Base-by-base conservation (phyloP, 2,329 filamentous ascomycete species). In the Xylaria sp. region DNA sequence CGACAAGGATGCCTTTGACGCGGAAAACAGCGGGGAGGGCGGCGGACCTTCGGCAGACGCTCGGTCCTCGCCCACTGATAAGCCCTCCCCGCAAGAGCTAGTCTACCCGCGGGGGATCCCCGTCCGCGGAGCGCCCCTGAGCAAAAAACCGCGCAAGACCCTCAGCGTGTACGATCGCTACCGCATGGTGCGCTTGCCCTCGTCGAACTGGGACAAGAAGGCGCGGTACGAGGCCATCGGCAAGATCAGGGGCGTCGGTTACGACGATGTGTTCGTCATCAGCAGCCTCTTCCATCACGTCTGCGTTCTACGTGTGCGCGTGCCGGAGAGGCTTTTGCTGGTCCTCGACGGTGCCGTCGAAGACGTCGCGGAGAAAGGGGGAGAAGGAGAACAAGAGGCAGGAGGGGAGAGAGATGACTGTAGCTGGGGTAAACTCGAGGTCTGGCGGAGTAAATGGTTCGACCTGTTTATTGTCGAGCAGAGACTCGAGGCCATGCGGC, bases 211-310 rank as follows among this genome's bases (percentile, higher is more conserved):
- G 88, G 88, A 90, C 73, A 81, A 80, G 65, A 89, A 88, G 77
- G 83, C 84, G 33, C 80, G 82, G 38, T 90, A 90, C 73, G 77
- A 81, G 67, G 82, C 87, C 25, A 86, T 90, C 64, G 88, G 88
- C 5, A 84, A 83, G 68, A 75, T 76, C 11, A 71, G 72, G 0
- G 84, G 83, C 1, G 79, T 76, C 1, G 80, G 80, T 38, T 85
- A 84, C 72, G 88, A 90, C 69, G 88, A 90, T 71, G 79, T 90
- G 1, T 90, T 89, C 69, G 80, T 90, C 45, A 75, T 90, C 45
- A 89, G 86, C 76, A 83, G 82, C 4, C 75, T 90, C 33, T 89
- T 89, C 74, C 88, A 90, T 72, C 88, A 90, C 72, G 69, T 90
- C 13, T 85, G 82, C 29, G 76, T 90, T 54, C 73, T 90, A 64